phyloP scores from a whole-genome alignment of 345 rosid genomes.

The Xanthoceras sorbifolium region DNA sequence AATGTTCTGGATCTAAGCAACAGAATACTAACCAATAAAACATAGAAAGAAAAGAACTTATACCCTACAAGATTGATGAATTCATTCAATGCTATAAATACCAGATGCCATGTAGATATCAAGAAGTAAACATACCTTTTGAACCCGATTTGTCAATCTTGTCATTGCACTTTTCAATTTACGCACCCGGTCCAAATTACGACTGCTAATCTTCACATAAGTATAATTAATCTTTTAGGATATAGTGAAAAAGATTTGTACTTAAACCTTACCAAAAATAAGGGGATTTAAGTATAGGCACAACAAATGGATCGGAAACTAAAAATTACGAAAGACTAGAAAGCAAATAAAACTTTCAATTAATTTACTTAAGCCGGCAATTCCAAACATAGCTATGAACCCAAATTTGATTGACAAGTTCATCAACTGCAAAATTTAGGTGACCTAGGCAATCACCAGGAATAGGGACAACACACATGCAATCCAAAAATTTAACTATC shows the following conservation, averaged over 20 bases:
- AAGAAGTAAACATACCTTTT: constrained; percentile 38
- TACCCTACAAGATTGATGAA: neutral
- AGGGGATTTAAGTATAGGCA: neutral
- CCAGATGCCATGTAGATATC: constrained; percentile 8
- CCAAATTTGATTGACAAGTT: neutral
- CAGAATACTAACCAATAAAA: neutral
- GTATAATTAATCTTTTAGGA: constrained; percentile 3
- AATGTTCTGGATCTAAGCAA: neutral
- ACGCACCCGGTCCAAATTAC: constrained; percentile 53
- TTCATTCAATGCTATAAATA: neutral
- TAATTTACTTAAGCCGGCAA: neutral
- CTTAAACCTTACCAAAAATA: neutral
- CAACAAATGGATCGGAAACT: neutral
- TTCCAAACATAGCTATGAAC: neutral
- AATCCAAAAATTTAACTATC: neutral
- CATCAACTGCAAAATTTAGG: neutral
- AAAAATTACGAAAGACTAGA: neutral
- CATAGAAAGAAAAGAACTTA: neutral
- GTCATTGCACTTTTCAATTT: constrained; percentile 65
- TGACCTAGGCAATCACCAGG: neutral
- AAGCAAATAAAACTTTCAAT: neutral
- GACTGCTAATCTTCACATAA: constrained; percentile 57
- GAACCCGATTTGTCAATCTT: constrained; percentile 55
- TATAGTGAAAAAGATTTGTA: constrained; percentile 3
- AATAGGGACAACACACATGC: neutral